Conservation (phyloP, 2,329 filamentous ascomycete genomes). For the Conoideocrella luteorostrata region DNA sequence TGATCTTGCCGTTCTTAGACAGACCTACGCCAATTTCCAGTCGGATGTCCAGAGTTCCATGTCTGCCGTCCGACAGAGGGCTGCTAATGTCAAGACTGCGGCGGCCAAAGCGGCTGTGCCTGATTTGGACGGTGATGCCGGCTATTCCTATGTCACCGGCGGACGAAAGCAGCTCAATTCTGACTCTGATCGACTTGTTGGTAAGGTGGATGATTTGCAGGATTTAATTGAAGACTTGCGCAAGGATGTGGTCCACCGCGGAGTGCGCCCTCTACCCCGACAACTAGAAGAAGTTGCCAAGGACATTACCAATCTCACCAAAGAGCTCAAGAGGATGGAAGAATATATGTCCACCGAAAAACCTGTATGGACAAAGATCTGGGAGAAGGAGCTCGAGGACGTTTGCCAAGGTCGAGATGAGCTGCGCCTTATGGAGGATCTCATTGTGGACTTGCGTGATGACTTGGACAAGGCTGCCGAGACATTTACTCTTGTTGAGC, state of each 20-base stretch:
- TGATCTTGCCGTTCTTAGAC: conserved; percentile 83
- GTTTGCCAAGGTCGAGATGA: conserved; percentile 95
- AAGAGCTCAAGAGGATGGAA: conserved; percentile 89
- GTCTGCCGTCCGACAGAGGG: conserved; percentile 75
- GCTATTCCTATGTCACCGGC: conserved; percentile 74
- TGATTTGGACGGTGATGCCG: conserved; percentile 67
- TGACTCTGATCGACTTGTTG: conserved; percentile 86
- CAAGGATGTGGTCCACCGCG: conserved; percentile 90
- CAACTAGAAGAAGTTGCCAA: conserved; percentile 86
- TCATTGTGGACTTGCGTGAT: conserved; percentile 85
- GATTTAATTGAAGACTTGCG: conserved; percentile 93
- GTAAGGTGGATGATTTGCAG: conserved; percentile 92
- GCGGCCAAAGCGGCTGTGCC: conserved; percentile 67
- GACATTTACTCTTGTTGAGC: conserved; percentile 91
- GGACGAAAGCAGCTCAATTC: conserved; percentile 82
- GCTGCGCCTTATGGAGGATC: conserved; percentile 91
- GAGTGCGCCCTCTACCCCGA: conserved; percentile 82
- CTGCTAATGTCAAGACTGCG: conserved; percentile 68
- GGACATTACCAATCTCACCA: conserved; percentile 73
- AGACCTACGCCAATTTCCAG: conserved; percentile 89
- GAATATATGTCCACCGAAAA: conserved; percentile 89
- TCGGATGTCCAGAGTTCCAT: conserved; percentile 85
- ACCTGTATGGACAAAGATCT: conserved; percentile 97
- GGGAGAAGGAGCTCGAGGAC: conserved; percentile 94
- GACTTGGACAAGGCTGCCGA: conserved; percentile 91